A percentile compares a stretch with the other conserved stretches of the same genome.
Evolutionary conservation across 2,329 filamentous ascomycete species (phyloP).

Genomic region (Nigrograna mackinnonii): DNA sequence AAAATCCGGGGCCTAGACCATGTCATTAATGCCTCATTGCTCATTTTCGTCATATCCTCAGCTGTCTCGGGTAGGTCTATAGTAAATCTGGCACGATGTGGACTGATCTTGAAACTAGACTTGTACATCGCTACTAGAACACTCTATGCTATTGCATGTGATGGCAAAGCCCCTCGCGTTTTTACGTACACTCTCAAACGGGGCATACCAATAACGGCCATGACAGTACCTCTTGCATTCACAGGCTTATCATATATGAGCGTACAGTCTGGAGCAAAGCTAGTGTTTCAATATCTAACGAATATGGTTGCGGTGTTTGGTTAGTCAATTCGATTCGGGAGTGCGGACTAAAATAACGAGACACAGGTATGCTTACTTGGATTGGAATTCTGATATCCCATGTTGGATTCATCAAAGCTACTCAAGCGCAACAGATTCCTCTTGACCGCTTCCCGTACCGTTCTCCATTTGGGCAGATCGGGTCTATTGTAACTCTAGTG

Average conservation of each 20-base stretch:
- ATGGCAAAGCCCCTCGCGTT: not conserved
- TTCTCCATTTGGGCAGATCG: not conserved
- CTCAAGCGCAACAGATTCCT: not conserved
- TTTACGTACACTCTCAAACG: not conserved
- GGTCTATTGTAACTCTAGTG: not conserved
- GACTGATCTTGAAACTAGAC: too few species aligned
- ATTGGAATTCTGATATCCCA: not conserved
- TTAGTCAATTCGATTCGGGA: not conserved
- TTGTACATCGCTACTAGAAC: not conserved
- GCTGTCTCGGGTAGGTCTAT: too few species aligned
- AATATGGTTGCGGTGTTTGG: not conserved
- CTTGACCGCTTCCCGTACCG: not conserved
- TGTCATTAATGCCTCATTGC: not conserved
- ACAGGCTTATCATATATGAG: not conserved
- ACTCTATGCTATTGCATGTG: not conserved
- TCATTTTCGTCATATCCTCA: not conserved
- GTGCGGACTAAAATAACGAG: not conserved
- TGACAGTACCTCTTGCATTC: not conserved
- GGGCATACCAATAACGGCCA: not conserved
- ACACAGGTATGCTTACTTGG: not conserved
- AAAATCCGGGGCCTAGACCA: not conserved
- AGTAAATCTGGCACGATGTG: too few species aligned
- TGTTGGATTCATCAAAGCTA: not conserved
- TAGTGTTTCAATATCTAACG: not conserved
- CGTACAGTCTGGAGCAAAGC: not conserved